Conservation (phyloP, 768 basidiomycete genomes). For the Dioszegia aurantiaca region DNA sequence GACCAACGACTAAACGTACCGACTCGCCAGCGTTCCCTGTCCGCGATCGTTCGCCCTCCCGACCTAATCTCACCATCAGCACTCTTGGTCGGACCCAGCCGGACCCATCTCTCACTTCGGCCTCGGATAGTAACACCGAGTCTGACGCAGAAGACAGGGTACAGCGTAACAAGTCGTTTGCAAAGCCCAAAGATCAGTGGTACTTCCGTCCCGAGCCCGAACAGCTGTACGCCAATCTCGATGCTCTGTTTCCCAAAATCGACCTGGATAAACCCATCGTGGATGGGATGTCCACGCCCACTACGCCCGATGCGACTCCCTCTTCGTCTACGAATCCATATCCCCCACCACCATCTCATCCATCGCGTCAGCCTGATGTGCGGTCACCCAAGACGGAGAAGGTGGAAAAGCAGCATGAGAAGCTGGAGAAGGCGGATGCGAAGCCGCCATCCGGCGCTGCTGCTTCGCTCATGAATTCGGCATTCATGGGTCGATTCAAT, state of each 20-base stretch:
- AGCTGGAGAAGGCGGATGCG: background rate
- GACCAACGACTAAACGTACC: background rate
- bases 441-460: background rate
- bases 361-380: slow-evolving; percentile 13
- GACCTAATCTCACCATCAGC: slow-evolving; percentile 13
- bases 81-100: slow-evolving; percentile 6
- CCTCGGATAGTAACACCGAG: slow-evolving; percentile 40
- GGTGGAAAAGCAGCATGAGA: slow-evolving; percentile 7
- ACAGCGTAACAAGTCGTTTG: slow-evolving; percentile 61
- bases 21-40: background rate
- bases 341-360: slow-evolving; percentile 24
- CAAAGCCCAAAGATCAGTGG: slow-evolving; percentile 70
- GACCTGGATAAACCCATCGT: slow-evolving; percentile 95
- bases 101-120: slow-evolving; percentile 13
- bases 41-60: slow-evolving; percentile 2
- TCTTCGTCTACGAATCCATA: background rate
- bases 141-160: slow-evolving; percentile 29
- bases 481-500: slow-evolving; percentile 33
- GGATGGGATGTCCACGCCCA: slow-evolving; percentile 58
- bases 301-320: slow-evolving; percentile 34
- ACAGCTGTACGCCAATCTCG: slow-evolving; percentile 85
- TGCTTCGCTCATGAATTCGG: background rate
- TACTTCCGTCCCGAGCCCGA: slow-evolving; percentile 86
- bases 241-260: slow-evolving; percentile 92
- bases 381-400: slow-evolving; percentile 14